Percentiles rank a stretch among this genome's conserved stretches.
phyloP scores from a whole-genome alignment of 495 filamentous ascomycete genomes.

The Penicillium lividum region DNA sequence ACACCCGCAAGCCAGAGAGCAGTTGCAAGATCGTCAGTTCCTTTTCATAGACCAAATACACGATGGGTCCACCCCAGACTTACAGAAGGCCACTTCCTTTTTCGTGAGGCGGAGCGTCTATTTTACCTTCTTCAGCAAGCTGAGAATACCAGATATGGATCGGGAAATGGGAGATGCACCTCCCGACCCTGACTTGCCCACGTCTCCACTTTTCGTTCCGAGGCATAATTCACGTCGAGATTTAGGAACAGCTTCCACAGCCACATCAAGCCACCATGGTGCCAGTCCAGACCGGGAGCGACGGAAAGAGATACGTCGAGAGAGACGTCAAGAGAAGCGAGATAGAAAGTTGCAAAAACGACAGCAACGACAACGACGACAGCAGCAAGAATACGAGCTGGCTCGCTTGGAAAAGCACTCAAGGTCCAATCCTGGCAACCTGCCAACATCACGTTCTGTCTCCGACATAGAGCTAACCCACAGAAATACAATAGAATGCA shows the following conservation, averaged over 20 bases:
- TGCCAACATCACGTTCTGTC: no score
- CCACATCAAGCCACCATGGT: no score
- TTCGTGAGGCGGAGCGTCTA: conserved; percentile 3
- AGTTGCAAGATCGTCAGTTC: conserved; percentile 14
- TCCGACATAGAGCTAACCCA: no score
- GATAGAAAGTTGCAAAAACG: not conserved
- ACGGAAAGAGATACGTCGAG: not conserved
- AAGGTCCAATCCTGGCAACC: no score
- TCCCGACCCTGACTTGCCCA: not conserved
- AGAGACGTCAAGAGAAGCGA: not conserved
- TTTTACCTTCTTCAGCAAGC: conserved; percentile 4
- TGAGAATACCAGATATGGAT: not conserved
- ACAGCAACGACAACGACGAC: not conserved
- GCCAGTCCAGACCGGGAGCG: no score
- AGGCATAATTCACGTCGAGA: not conserved
- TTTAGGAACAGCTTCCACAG: no score
- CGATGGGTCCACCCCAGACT: not conserved
- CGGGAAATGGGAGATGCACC: not conserved
- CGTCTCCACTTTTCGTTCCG: conserved; percentile 4
- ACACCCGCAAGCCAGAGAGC: conserved; percentile 9
- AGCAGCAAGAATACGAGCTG: no score
- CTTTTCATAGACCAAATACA: conserved; percentile 20
- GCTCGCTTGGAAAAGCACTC: no score
- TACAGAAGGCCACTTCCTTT: not conserved
- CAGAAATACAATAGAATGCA: no score